Evolutionary conservation across 2,329 filamentous ascomycete species (phyloP), one percentile per base, ranked within the genome.

Genomic region (Pseudodiploospora longispora): DNA sequence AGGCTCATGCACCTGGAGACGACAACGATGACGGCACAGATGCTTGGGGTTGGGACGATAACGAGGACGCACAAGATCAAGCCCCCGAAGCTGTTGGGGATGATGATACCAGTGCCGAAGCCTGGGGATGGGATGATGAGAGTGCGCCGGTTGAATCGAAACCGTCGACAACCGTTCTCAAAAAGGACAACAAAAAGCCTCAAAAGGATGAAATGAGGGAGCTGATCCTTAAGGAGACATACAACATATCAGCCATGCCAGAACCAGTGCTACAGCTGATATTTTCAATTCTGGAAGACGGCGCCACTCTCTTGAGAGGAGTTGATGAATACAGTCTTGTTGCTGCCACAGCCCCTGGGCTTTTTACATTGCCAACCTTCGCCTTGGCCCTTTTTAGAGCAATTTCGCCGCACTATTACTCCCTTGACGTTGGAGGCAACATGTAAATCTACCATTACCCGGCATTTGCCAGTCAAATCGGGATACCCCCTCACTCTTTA

Each of bases 171-270:
- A 19, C 32, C 32, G 8, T 9, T 9, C 32, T 12, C 10, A 28
- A 48, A 47, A 42, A 38, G 31, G 37, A n/a, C 29, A 34, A 38
- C 30, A 36, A 41, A 33, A 51, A 56, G 30, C 36, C 55, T 6
- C 54, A 63, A 30, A 43, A 50, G 4, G 47, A 71, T 36, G 47
- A 56, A 41, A 69, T 71, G 6, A 72, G 80, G 44, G 85, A 93
- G 58, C 68, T 97, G 47, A 85, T 86, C 0, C 67, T 97, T 37
- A 85, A 76, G 49, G 93, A 98, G 65, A 85, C 77, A 2, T 98
- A 95, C 62, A 86, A 82, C 47, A 85, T 95, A 41, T 96, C 91
- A 0, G 85, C 85, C 3, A 84, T 96, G 61, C 91, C 93, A 1
- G 83, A 88, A 48, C 78, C 82, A 4, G 80, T 97, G 9, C 71